Conservation (phyloP, 2,329 filamentous ascomycete species). For the Scedosporium apiospermum region DNA sequence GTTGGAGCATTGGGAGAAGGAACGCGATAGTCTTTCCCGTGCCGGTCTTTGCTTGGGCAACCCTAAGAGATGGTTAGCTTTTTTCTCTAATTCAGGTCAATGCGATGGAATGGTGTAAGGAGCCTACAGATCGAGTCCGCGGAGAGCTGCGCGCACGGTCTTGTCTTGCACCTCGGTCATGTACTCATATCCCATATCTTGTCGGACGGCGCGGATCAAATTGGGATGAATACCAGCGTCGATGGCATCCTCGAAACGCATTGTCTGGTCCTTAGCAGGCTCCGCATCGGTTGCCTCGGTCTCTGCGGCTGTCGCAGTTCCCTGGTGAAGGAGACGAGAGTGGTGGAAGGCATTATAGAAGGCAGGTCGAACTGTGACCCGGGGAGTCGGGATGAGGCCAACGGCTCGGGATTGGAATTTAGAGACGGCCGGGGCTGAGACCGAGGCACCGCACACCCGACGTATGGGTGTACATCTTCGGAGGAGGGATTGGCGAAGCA, state of each 20-base stretch:
- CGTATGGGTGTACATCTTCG: constrained; percentile 10
- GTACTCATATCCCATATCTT: constrained; percentile 63
- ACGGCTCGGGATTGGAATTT: constrained; percentile 3
- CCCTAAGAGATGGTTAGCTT: constrained; percentile 32
- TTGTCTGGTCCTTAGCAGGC: constrained; percentile 13
- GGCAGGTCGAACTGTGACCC: constrained; percentile 6
- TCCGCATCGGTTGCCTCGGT: constrained; percentile 8
- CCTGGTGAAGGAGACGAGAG: constrained; percentile 8
- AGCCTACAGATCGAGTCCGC: constrained; percentile 73
- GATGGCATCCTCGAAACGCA: constrained; percentile 35
- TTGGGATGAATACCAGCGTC: constrained; percentile 47
- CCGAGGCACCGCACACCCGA: constrained; percentile 2
- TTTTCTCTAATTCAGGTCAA: not conserved
- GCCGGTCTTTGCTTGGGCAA: constrained; percentile 93
- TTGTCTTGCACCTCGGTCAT: constrained; percentile 91
- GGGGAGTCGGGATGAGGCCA: not conserved
- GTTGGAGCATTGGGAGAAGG: constrained; percentile 75
- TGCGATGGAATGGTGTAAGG: not conserved
- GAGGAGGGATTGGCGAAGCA: constrained; percentile 11
- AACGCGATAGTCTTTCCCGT: constrained; percentile 96
- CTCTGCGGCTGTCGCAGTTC: not conserved
- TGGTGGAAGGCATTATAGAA: constrained; percentile 8
- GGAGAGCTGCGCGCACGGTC: constrained; percentile 72
- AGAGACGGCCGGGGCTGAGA: not conserved
- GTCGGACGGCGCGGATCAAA: constrained; percentile 59